Evolutionary conservation across 1,284 basidiomycete genomes (phyloP), one percentile per base, ranked within the genome.

Genomic region (Microbotryum lychnidis-dioicae): DNA sequence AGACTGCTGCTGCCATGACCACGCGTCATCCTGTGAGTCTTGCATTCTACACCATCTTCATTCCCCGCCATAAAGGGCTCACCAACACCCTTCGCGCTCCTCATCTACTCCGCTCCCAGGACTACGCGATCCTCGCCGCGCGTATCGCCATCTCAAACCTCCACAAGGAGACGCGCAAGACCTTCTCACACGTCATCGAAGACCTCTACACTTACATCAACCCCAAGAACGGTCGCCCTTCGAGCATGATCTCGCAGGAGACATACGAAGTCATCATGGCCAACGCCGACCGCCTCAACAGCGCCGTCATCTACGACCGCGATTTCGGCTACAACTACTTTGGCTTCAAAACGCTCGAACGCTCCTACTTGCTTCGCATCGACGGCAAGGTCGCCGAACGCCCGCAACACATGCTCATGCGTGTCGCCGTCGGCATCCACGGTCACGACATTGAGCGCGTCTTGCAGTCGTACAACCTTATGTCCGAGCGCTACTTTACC

Each of bases 361-460:
- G 96, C 46, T 97, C 94, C 5, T 99, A 98, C 77, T 83, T 98
- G 9, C 85, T 99, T 54, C 86, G 91, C 64, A 87, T 97, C 78
- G 84, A 97, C 75, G 91, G 91, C 61, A 90, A 90, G 72, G 89
- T 96, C 54, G 94, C 92, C 54, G 96, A 99, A 77, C 85, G 96
- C 56, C 96, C 96, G 42, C 94, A 98, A 74, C 96, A 98, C 78
- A 91, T 98, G 86, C 87, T 98, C 74, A 98, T 99, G 96, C 92
- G 94, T 77, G 96, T 98, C 58, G 89, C 94, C 53, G 90, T 98
- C 55, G 96, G 94, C 62, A 96, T 99, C 68, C 94, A 98, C 75
- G 93, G 93, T 14, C 74, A 79, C 29, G 89, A 97, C 76, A 83
- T 97, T 65, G 91, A 96, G 31, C 85, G 86, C 54, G 91, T 86